Conservation (phyloP, 192 early-diverging fungal genomes). For the Rhizoclosmatium sp. region DNA sequence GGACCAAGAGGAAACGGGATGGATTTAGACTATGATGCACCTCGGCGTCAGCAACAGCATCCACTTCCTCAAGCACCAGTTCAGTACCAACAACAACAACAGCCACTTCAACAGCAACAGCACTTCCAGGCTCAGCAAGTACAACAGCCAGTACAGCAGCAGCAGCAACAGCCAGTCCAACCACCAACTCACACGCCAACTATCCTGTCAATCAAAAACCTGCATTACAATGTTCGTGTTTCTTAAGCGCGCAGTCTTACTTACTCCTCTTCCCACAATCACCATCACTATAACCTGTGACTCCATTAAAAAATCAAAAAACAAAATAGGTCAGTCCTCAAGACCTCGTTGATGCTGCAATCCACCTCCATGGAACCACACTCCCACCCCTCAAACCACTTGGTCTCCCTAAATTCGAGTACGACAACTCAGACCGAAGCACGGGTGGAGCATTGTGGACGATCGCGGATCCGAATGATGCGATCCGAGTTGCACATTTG, state of each 20-base stretch:
- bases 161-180: neutral
- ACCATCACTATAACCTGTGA: neutral
- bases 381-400: neutral
- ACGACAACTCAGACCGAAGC: conserved; percentile 6
- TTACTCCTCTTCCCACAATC: conserved; percentile 1
- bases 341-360: conserved; percentile 14
- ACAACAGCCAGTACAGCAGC: neutral
- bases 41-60: neutral
- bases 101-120: neutral
- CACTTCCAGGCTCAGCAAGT: neutral
- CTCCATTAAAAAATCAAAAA: neutral
- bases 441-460: conserved; percentile 19
- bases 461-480: neutral
- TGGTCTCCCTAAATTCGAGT: conserved; percentile 14
- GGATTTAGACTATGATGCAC: conserved; percentile 1
- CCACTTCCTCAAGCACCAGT: neutral
- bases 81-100: neutral
- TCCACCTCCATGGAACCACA: conserved; percentile 10
- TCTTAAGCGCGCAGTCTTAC: neutral
- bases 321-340: neutral
- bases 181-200: neutral
- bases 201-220: conserved; percentile 25
- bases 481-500: conserved; percentile 24
- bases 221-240: conserved; percentile 22
- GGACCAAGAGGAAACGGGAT: neutral